A percentile compares a stretch with the other conserved stretches of the same genome.
Evolutionary conservation across 1,284 basidiomycete genomes (phyloP).

Genomic region (Rhodofomes roseus): DNA sequence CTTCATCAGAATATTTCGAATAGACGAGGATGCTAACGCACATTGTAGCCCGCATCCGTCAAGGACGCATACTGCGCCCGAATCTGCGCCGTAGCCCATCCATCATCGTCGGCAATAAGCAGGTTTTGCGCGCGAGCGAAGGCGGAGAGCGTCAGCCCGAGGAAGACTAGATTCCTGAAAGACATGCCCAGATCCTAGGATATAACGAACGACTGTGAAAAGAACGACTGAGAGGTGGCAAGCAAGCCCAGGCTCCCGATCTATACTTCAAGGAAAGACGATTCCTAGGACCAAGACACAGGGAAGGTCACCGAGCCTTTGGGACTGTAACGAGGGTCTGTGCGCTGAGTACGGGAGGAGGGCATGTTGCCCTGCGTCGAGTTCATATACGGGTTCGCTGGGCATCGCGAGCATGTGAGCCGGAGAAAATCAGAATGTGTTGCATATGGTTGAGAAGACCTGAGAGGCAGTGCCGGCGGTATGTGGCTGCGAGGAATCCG

Average conservation of each 20-base stretch:
- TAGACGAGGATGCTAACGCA: slow-evolving; percentile 13
- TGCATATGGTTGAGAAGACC: not conserved
- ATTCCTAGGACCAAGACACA: not conserved
- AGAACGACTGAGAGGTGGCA: not conserved
- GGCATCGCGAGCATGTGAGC: not conserved
- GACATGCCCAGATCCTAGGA: not conserved
- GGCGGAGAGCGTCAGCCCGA: not conserved
- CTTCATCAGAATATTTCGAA: not conserved
- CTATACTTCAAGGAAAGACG: not conserved
- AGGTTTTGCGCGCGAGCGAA: slow-evolving; percentile 14
- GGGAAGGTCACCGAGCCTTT: not conserved
- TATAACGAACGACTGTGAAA: not conserved
- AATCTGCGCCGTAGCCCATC: slow-evolving; percentile 40
- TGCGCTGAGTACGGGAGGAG: not conserved
- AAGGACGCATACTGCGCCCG: slow-evolving; percentile 37
- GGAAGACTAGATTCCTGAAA: not conserved
- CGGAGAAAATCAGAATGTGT: no score
- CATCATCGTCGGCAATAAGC: slow-evolving; percentile 31
- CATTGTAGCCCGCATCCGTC: slow-evolving; percentile 31
- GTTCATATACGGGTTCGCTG: not conserved
- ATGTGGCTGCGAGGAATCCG: not conserved
- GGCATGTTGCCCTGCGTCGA: not conserved
- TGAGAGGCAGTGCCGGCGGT: not conserved
- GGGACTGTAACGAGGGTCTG: not conserved
- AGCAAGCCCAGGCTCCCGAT: not conserved